phyloP scores from a whole-genome alignment of 163 green algal species.

The Chloromonas sp. region DNA sequence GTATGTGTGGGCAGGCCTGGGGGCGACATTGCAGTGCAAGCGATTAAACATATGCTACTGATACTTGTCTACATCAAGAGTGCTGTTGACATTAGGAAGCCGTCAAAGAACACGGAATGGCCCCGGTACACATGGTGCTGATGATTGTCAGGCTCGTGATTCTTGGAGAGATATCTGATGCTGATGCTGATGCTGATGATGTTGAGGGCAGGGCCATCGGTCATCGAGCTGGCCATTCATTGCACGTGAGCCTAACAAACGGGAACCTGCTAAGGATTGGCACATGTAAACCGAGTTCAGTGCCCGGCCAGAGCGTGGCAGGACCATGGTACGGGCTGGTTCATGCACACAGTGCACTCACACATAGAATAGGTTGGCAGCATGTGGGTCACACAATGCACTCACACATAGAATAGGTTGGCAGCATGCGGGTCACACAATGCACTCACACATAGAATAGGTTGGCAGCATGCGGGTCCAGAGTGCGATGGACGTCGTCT shows the following conservation, averaged over 20 bases:
- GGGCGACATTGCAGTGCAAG: no score
- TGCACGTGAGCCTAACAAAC: no score
- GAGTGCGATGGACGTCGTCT: neutral
- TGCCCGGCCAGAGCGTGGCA: no score
- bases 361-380: neutral
- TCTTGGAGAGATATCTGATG: no score
- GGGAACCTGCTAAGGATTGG: no score
- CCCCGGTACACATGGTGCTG: neutral
- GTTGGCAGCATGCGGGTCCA: neutral
- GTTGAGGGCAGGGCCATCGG: no score
- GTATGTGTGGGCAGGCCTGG: neutral
- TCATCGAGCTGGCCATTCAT: no score
- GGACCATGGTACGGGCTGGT: no score
- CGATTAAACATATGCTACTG: no score
- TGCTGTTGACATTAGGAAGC: neutral
- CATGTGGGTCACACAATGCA: neutral
- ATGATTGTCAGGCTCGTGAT: neutral
- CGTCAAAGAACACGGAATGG: neutral
- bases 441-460: neutral
- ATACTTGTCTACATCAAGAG: no score
- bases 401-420: neutral
- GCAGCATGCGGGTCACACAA: neutral
- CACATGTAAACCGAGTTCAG: no score
- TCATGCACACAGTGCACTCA: neutral
- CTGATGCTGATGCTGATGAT: no score